phyloP scores from a whole-genome alignment of 2,329 filamentous ascomycete species.

The Byssochlamys sp. region DNA sequence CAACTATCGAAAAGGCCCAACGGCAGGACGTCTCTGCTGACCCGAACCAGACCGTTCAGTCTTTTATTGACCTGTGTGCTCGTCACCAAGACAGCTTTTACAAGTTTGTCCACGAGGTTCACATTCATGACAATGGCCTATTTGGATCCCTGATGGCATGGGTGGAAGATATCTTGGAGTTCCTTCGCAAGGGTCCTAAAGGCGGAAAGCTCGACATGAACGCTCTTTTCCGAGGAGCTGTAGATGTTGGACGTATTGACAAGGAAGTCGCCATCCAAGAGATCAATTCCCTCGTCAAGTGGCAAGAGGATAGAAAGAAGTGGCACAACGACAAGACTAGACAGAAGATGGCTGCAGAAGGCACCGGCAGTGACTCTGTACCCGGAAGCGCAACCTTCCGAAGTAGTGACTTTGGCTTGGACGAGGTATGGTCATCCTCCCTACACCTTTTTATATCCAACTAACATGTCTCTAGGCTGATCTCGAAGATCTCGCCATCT shows the following conservation, averaged over 20 bases:
- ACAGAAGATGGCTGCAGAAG: conserved; percentile 95
- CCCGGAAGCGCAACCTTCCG: conserved; percentile 55
- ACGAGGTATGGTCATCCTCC: conserved; percentile 48
- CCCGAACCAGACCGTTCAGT: conserved; percentile 94
- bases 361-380: conserved; percentile 41
- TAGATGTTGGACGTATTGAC: conserved; percentile 58
- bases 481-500: conserved; percentile 73
- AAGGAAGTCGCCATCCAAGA: conserved; percentile 64
- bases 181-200: conserved; percentile 72
- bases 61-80: conserved; percentile 92
- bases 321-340: conserved; percentile 97
- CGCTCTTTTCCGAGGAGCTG: conserved; percentile 73
- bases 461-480: conserved; percentile 44
- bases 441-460: not conserved
- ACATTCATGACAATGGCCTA: conserved; percentile 89
- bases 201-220: conserved; percentile 91
- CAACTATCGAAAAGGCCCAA: conserved; percentile 60
- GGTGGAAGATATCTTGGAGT: conserved; percentile 91
- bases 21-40: conserved; percentile 79
- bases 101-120: conserved; percentile 97
- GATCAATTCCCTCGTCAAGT: conserved; percentile 76
- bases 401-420: conserved; percentile 78
- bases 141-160: conserved; percentile 95
- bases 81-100: conserved; percentile 95
- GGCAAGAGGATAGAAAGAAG: conserved; percentile 92